These are phyloP conservation scores for Claviceps sp. DNA, from an alignment of 2,329 filamentous ascomycete genomes.

Conservation along the genomic window DNA sequence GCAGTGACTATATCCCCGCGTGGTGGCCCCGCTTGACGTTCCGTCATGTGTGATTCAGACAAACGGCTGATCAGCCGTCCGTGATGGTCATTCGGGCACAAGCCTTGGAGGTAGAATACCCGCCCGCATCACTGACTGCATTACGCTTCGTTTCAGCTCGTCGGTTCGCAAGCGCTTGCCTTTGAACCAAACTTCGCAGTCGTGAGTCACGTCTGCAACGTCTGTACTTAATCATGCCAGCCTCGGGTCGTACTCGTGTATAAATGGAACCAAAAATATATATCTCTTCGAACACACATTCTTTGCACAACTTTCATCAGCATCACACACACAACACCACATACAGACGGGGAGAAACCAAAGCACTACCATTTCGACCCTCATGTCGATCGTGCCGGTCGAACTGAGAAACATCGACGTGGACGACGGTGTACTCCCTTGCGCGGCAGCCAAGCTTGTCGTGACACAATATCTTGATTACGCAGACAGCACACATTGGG, in stretches of 20 bases:
- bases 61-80: background rate
- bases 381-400: slow-evolving; percentile 10
- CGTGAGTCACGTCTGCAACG: background rate
- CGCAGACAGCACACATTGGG: slow-evolving; percentile 24
- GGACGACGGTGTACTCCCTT: slow-evolving; percentile 23
- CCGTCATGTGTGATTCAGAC: background rate
- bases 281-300: background rate
- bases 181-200: background rate
- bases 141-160: background rate
- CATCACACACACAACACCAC: background rate
- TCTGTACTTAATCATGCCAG: background rate
- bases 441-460: slow-evolving; percentile 30
- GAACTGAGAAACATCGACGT: slow-evolving; percentile 15
- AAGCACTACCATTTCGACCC: background rate
- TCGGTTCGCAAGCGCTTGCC: no score
- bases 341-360: background rate
- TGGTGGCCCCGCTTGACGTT: background rate
- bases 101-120: background rate
- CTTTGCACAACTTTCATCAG: background rate
- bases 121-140: background rate
- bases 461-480: slow-evolving; percentile 28
- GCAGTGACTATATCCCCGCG: background rate
- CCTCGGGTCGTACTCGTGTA: background rate
- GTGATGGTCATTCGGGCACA: background rate
- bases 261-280: background rate